Evolutionary conservation across 2,329 filamentous ascomycete species (phyloP), one percentile per base, ranked within the genome.

Genomic region (Pyrenophora teres): DNA sequence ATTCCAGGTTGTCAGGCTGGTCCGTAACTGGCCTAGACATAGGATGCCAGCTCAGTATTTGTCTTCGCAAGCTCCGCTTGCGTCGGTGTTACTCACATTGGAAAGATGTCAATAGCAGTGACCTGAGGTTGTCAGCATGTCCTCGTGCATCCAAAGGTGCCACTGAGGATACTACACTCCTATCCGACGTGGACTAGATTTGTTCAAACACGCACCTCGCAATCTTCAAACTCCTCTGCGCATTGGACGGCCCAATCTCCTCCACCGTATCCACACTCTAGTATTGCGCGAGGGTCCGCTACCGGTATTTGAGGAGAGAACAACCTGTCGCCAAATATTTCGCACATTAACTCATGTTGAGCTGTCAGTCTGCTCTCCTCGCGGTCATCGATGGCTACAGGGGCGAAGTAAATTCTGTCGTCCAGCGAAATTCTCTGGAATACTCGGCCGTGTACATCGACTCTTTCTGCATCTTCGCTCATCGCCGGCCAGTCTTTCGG

Each of bases 211-310:
- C 67, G 37, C 52, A 75, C 74, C 65, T 74, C 63, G 40, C 71
- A 70, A 40, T 75, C 63, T 18, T 68, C 67, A 47, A 66, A 75
- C 15, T 68, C 65, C 53, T 74, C 69, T 2, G 73, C 73, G 45
- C 72, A 65, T 23, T 70, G 64, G 8, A 72, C 62, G 3, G 65
- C 68, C 73, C 73, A 76, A 39, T 72, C 62, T 1, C 71, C 73
- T 30, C 64, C 63, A 25, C 74, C 74, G 56, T 75, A 75, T 5
- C 74, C 74, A 47, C 72, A 75, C 7, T 76, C 74, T 15, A 76
- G 54, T 32, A 75, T 62, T n/a, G 63, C 69, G 9, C 31, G 47
- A 10, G 74, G 74, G 15, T 70, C 45, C 18, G 13, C 37, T 4
- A 65, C 55, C 7, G 62, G 49, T 25, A 76, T 60, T 7, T 54